These are phyloP conservation scores for Clavulina sp. DNA, from an alignment of 768 basidiomycete species.

Conservation along the genomic window DNA sequence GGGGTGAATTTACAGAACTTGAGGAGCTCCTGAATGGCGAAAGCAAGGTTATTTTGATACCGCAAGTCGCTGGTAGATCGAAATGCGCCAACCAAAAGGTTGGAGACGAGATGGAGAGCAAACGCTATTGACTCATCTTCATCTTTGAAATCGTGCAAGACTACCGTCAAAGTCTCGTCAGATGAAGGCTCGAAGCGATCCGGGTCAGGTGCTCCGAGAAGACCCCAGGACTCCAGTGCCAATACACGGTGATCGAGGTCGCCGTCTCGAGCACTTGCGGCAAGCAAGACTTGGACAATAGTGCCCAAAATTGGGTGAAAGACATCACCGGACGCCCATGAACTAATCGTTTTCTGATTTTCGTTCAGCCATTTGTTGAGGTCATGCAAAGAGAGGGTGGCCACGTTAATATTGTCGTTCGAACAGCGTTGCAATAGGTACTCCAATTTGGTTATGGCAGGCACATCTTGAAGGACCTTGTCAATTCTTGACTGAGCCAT, in stretches of 20 bases:
- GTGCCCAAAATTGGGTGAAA: slow-evolving; percentile 65
- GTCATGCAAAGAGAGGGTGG: slow-evolving; percentile 55
- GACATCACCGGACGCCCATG: slow-evolving; percentile 62
- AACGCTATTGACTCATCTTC: slow-evolving; percentile 61
- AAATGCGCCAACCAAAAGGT: slow-evolving; percentile 78
- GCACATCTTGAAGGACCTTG: slow-evolving; percentile 27
- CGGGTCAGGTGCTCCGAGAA: slow-evolving; percentile 86
- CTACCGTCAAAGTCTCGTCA: slow-evolving; percentile 44
- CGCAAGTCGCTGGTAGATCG: slow-evolving; percentile 86
- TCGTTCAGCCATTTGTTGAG: slow-evolving; percentile 44
- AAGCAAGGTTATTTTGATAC: slow-evolving; percentile 79
- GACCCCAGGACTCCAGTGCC: slow-evolving; percentile 80
- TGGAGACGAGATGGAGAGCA: slow-evolving; percentile 67
- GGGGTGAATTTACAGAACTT: slow-evolving; percentile 73
- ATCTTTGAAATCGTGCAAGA: slow-evolving; percentile 67
- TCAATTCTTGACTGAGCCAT: slow-evolving; percentile 3
- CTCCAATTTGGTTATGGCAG: slow-evolving; percentile 36
- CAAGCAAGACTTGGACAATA: slow-evolving; percentile 47
- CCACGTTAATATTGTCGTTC: slow-evolving; percentile 69
- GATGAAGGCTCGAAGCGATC: slow-evolving; percentile 64
- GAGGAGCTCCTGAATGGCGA: slow-evolving; percentile 79
- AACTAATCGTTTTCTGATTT: slow-evolving; percentile 27
- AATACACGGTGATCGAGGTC: slow-evolving; percentile 48
- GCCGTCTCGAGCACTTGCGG: slow-evolving; percentile 58
- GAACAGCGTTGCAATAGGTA: slow-evolving; percentile 55